Evolutionary conservation across 2,329 filamentous ascomycete genomes (phyloP).

Genomic region (Cercospora janseana): DNA sequence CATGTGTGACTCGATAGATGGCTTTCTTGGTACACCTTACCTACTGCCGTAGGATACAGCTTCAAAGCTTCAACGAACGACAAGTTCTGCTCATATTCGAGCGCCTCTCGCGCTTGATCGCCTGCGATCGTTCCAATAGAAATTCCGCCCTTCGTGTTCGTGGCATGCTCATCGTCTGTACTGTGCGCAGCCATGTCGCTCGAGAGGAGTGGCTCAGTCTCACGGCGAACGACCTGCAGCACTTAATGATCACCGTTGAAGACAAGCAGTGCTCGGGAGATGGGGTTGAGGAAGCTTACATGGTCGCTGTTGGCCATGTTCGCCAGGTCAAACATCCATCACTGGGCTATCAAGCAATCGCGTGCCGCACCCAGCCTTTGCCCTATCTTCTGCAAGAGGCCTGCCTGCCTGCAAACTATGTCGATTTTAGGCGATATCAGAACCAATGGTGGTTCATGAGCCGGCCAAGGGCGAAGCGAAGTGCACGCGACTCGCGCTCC

Average conservation of each 20-base stretch:
- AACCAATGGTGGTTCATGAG: not conserved
- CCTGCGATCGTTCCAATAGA: conserved; percentile 32
- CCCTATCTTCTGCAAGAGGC: too few species aligned
- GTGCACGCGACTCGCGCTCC: not conserved
- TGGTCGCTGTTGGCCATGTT: not conserved
- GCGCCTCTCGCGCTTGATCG: conserved; percentile 30
- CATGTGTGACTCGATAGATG: too few species aligned
- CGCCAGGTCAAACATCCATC: not conserved
- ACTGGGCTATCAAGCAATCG: not conserved
- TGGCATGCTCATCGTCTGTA: not conserved
- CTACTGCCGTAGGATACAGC: conserved; percentile 48
- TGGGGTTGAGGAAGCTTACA: conserved; percentile 1
- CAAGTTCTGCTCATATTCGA: conserved; percentile 32
- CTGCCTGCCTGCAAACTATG: too few species aligned
- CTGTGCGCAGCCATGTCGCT: conserved; percentile 1
- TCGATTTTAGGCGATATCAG: too few species aligned
- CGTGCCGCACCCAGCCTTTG: not conserved
- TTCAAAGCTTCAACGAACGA: conserved; percentile 39
- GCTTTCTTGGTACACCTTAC: too few species aligned
- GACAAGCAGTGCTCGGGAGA: not conserved
- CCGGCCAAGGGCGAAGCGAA: not conserved
- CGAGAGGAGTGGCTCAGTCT: not conserved
- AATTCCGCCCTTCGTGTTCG: conserved; percentile 29
- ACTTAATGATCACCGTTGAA: not conserved
- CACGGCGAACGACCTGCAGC: not conserved